These are phyloP conservation scores for Musa troglodytarum DNA, from an alignment of 176 grass and related monocot genomes.

Conservation along the genomic window DNA sequence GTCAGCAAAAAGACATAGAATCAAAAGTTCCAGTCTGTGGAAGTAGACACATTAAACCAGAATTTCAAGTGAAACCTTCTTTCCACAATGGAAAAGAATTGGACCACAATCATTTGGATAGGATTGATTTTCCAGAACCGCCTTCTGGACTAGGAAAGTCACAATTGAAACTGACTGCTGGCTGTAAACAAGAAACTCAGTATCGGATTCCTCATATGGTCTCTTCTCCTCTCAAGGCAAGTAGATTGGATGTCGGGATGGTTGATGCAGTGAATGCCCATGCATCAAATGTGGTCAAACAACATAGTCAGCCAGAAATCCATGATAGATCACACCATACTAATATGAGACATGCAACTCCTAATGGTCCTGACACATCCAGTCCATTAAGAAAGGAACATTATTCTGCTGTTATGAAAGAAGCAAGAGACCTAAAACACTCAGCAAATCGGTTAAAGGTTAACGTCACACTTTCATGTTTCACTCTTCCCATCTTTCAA, in stretches of 20 bases:
- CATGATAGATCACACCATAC: slow-evolving; percentile 44
- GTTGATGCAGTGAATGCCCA: slow-evolving; percentile 33
- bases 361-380: slow-evolving; percentile 34
- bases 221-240: slow-evolving; percentile 46
- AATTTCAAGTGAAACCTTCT: slow-evolving; percentile 22
- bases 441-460: slow-evolving; percentile 83
- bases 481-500: neutral
- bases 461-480: neutral
- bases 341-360: slow-evolving; percentile 38
- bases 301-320: slow-evolving; percentile 39
- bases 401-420: slow-evolving; percentile 50
- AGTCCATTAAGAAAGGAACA: slow-evolving; percentile 52
- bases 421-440: slow-evolving; percentile 80
- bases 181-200: slow-evolving; percentile 48
- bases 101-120: neutral
- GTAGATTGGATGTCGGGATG: slow-evolving; percentile 23
- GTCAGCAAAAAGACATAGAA: slow-evolving; percentile 21
- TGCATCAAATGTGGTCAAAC: slow-evolving; percentile 39
- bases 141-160: slow-evolving; percentile 35
- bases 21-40: slow-evolving; percentile 19
- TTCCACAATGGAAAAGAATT: slow-evolving; percentile 13
- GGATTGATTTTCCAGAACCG: slow-evolving; percentile 21
- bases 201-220: slow-evolving; percentile 26
- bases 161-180: slow-evolving; percentile 20
- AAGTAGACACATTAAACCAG: slow-evolving; percentile 24